Percentiles rank a stretch among this genome's conserved stretches.
phyloP scores from a whole-genome alignment of 163 green algal species.

The Picocystis sp. region DNA sequence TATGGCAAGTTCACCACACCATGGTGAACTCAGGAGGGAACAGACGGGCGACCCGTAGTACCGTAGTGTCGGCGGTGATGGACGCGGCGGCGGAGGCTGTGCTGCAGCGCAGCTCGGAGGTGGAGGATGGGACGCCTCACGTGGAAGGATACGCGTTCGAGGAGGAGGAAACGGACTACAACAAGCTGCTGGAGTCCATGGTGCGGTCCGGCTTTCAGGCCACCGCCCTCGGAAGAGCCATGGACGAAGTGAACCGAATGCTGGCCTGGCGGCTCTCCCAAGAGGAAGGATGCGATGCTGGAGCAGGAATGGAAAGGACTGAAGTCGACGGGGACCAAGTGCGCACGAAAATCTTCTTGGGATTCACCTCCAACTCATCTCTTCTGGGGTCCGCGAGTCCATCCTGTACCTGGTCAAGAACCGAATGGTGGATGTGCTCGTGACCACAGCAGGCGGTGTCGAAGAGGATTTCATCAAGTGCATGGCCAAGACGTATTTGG shows the following conservation, averaged over 20 bases:
- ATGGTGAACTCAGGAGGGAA: too few species aligned
- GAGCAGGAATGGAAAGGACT: slow-evolving; percentile 28
- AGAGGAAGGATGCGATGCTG: slow-evolving; percentile 40
- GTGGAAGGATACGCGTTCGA: slow-evolving; percentile 73
- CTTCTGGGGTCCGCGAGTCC: slow-evolving; percentile 50
- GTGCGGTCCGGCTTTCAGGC: slow-evolving; percentile 81
- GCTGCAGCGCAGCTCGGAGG: slow-evolving; percentile 13
- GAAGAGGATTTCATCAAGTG: slow-evolving; percentile 99
- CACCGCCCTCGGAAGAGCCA: slow-evolving; percentile 61
- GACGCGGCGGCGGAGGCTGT: slow-evolving; percentile 13
- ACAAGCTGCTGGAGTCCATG: slow-evolving; percentile 70
- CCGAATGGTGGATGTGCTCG: slow-evolving; percentile 83
- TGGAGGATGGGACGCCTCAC: slow-evolving; percentile 12
- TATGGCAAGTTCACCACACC: too few species aligned
- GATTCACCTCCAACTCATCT: slow-evolving; percentile 83
- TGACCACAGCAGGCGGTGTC: slow-evolving; percentile 86
- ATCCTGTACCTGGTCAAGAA: slow-evolving; percentile 69
- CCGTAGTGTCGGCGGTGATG: too few species aligned
- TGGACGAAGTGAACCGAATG: slow-evolving; percentile 93
- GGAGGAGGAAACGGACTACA: not conserved
- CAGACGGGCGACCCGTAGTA: too few species aligned
- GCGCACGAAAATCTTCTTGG: slow-evolving; percentile 80
- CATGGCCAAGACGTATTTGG: slow-evolving; percentile 77
- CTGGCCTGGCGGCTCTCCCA: slow-evolving; percentile 23
- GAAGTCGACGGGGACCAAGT: slow-evolving; percentile 12